Evolutionary conservation across 2,329 filamentous ascomycete genomes (phyloP).

Genomic region (Pseudogymnoascus sp.): DNA sequence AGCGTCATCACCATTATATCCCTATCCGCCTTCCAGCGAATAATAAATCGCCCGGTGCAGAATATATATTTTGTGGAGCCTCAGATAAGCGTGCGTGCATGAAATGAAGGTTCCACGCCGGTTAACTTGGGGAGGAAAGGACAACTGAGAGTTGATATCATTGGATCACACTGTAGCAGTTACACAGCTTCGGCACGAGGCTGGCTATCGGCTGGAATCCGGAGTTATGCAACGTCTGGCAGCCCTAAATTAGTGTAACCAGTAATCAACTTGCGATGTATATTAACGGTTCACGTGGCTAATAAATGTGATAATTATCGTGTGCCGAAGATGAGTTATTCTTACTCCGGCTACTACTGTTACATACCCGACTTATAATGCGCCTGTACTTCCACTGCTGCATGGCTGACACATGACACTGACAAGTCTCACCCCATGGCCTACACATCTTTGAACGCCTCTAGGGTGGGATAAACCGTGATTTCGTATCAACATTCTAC

Average conservation of each 20-base stretch:
- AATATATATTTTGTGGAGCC: neutral
- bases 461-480: neutral
- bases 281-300: neutral
- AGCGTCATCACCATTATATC: neutral
- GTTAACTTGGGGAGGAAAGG: neutral
- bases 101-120: neutral
- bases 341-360: neutral
- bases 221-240: neutral
- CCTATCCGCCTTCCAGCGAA: neutral
- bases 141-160: neutral
- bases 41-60: neutral
- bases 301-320: neutral
- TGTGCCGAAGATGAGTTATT: neutral
- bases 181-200: neutral
- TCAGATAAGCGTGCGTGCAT: neutral
- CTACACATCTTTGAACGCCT: neutral
- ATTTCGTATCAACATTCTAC: neutral
- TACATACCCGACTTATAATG: neutral
- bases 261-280: neutral
- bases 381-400: neutral
- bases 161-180: neutral
- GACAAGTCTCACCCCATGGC: neutral
- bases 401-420: neutral
- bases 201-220: neutral
- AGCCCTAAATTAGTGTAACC: neutral